Evolutionary conservation across 2,329 filamentous ascomycete genomes (phyloP).

Genomic region (Magnaporthiopsis incrustans): DNA sequence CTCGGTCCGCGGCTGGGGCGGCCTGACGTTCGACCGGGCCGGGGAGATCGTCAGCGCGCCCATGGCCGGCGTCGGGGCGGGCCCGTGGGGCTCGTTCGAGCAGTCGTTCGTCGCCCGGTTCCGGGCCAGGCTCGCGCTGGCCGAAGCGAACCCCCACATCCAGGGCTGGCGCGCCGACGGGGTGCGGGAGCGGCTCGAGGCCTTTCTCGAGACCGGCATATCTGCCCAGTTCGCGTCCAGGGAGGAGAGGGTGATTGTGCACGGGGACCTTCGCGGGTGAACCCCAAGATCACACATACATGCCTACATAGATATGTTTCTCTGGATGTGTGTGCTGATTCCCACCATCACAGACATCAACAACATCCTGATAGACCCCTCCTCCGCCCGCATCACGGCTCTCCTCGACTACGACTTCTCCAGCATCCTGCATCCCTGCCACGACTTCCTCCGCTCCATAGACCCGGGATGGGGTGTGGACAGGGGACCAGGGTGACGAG

Average conservation of each 20-base stretch:
- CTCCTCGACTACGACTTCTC: slow-evolving; percentile 15
- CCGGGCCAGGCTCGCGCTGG: slow-evolving; percentile 17
- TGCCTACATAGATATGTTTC: neutral
- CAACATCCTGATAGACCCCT: slow-evolving; percentile 21
- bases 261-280: slow-evolving; percentile 21
- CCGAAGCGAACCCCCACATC: slow-evolving; percentile 20
- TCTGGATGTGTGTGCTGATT: neutral
- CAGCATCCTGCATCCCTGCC: slow-evolving; percentile 10
- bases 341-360: slow-evolving; percentile 11
- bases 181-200: slow-evolving; percentile 20
- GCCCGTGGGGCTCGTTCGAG: slow-evolving; percentile 22
- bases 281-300: neutral
- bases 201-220: slow-evolving; percentile 18
- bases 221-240: slow-evolving; percentile 16
- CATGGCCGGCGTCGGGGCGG: slow-evolving; percentile 23
- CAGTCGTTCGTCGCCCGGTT: slow-evolving; percentile 19
- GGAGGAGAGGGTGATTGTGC: slow-evolving; percentile 18
- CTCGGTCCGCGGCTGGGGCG: slow-evolving; percentile 22
- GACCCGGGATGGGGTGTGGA: slow-evolving; percentile 8
- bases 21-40: slow-evolving; percentile 22
- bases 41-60: slow-evolving; percentile 22
- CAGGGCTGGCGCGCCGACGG: slow-evolving; percentile 23
- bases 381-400: slow-evolving; percentile 19
- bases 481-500: slow-evolving; percentile 6
- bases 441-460: slow-evolving; percentile 13